Evolutionary conservation across 2,329 filamentous ascomycete species (phyloP).

Genomic region (Fusarium tuaranense): DNA sequence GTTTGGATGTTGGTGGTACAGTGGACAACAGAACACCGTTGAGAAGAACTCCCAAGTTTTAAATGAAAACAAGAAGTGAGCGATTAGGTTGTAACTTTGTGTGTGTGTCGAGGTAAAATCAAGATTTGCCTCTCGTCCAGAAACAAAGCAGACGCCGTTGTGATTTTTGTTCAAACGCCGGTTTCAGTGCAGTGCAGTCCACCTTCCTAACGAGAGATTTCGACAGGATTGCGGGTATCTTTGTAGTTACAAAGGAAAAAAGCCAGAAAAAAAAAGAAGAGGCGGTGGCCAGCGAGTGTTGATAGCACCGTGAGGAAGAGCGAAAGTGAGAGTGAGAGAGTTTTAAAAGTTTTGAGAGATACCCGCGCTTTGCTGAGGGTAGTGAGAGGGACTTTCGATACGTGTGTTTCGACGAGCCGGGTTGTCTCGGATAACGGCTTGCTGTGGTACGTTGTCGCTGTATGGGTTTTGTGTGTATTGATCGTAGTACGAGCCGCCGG

Average conservation of each 20-base stretch:
- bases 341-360: conserved; percentile 95
- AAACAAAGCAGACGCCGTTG: conserved; percentile 30
- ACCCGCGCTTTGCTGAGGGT: conserved; percentile 91
- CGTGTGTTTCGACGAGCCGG: conserved; percentile 91
- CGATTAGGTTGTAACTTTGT: conserved; percentile 27
- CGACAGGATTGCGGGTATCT: conserved; percentile 46
- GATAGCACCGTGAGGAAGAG: conserved; percentile 1
- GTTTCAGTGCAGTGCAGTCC: conserved; percentile 34
- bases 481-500: conserved; percentile 65
- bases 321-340: not conserved
- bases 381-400: conserved; percentile 91
- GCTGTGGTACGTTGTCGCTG: conserved; percentile 56
- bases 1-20: conserved; percentile 11
- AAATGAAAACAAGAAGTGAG: conserved; percentile 18
- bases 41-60: not conserved
- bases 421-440: conserved; percentile 90
- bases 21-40: not conserved
- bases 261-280: not conserved
- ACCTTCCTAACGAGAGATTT: conserved; percentile 43
- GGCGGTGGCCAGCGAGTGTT: conserved; percentile 14
- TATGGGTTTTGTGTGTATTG: conserved; percentile 71
- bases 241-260: conserved; percentile 39
- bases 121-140: not conserved
- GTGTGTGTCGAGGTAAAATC: not conserved
- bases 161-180: conserved; percentile 19